Base-by-base conservation (phyloP, 441 rosid genomes). In the Sinapis alba region DNA sequence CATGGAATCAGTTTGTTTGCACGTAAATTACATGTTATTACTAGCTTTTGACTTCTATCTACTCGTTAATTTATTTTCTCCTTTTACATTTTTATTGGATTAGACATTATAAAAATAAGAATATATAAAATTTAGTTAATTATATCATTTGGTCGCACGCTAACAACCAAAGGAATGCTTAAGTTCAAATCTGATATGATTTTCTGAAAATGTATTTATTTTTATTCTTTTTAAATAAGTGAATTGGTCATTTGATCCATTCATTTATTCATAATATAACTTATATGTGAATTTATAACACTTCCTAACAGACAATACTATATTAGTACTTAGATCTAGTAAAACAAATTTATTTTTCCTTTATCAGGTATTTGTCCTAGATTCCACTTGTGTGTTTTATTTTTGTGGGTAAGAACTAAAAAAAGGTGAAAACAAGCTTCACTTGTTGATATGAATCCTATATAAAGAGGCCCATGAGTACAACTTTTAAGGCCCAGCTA, bases 1-100 rank as follows among this genome's bases (percentile, higher is more conserved):
- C 16, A 23, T 58, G 72, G 60, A 65, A 66, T 66, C 27, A 74
- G 28, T 74, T 74, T 74, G 72, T 74, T 66, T 47, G 61, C 45
- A 63, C 64, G 26, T 57, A 36, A 56, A 24, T 23, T 38, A 57
- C 26, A 57, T 9, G 19, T 6, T 69, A 36, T 6, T 16, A 15
- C 34, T 28, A 43, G 59, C 57, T 59, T 58, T 59, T 59, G 74
- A 59, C 74, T 41, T 69, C 20, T 36, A 36, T 62, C 8, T 62
- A 8, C 23, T 62, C 38, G 6, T 20, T 21, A 6, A 3, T 3
- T 62, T 62, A 5, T 18, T 47, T 15, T 11, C 11, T 15, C 13
- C 3, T 59, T 7, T 9, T 59, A 47, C 21, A 16, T 15, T 1
- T 16, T 58, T 58, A 26, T 27, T 59, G 38, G 19, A 15, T 0